Evolutionary conservation across 2,329 filamentous ascomycete species (phyloP), one percentile per base, ranked within the genome.

Genomic region (Didymella glomerata): DNA sequence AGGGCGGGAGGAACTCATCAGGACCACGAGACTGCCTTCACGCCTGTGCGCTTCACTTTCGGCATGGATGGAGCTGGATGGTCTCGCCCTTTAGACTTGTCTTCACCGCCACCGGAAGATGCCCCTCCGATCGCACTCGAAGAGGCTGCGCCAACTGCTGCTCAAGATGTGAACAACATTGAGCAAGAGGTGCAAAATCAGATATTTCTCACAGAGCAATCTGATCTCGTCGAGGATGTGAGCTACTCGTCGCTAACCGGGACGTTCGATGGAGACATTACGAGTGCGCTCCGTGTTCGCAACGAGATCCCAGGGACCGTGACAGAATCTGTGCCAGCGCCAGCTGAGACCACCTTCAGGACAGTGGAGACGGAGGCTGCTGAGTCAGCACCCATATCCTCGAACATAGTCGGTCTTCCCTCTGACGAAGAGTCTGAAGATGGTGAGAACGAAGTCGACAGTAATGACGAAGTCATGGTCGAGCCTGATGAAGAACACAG

Each of bases 11-110:
- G 61, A 22, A 53, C 65, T 14, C 69, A 74, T 46, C 66, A 66
- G 13, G 69, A 69, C 16, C 75, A 77, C 38, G 72, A 76, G 49
- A 74, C 74, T 4, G 73, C 68, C 3, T 76, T 75, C 25, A 76
- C 73, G 2, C 74, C 75, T 42, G 63, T 77, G 8, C 63, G 75
- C 8, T 77, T 77, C 34, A 71, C 72, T 2, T 77, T 77, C 42
- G 75, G 75, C 4, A 63, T 74, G 48, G 75, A 77, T 61, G 73
- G 70, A 1, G 57, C 69, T 38, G 61, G 63, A 2, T 69, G 67
- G 42, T 74, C 56, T 10, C 56, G 50, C 20, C 56, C 49, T 8
- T 14, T 65, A 25, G 63, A 68, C 11, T 47, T 65, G 10, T 69
- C 66, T n/a, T 68, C 66, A 7, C 63, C 65, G 13, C 47, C 57